Percentiles rank a stretch among this genome's conserved stretches.
These are phyloP conservation scores for Aspergillus costaricaensis DNA, from an alignment of 2,329 filamentous ascomycete genomes.

Conservation along the genomic window DNA sequence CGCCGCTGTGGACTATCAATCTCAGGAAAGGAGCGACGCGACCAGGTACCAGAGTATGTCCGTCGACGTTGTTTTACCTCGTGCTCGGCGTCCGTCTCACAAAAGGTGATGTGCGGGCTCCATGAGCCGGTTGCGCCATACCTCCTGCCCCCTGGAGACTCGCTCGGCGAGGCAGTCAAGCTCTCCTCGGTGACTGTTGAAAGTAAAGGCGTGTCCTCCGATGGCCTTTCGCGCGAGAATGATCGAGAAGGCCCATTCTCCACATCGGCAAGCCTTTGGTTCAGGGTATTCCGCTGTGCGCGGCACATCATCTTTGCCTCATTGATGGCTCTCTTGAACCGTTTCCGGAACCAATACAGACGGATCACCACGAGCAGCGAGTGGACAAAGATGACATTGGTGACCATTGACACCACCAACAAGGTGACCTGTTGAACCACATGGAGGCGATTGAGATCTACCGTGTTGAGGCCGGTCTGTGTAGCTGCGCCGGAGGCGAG, in stretches of 20 bases:
- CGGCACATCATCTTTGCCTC: constrained; percentile 67
- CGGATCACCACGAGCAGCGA: constrained; percentile 84
- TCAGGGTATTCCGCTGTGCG: constrained; percentile 46
- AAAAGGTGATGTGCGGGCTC: constrained; percentile 35
- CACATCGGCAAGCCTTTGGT: constrained; percentile 33
- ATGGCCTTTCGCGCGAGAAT: neutral
- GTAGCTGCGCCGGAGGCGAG: constrained; percentile 80
- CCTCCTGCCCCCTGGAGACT: constrained; percentile 10
- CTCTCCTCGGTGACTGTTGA: neutral
- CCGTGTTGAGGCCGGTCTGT: constrained; percentile 84
- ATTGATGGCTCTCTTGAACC: constrained; percentile 76
- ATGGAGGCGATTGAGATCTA: constrained; percentile 63
- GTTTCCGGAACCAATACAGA: constrained; percentile 94
- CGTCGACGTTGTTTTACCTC: constrained; percentile 16
- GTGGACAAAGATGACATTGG: constrained; percentile 79
- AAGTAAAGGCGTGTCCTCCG: constrained; percentile 12
- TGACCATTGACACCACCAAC: constrained; percentile 69
- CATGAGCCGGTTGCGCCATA: constrained; percentile 12
- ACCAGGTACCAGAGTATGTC: constrained; percentile 19
- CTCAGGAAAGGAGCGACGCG: constrained; percentile 26
- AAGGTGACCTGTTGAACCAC: constrained; percentile 72
- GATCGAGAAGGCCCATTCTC: neutral
- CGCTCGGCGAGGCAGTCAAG: neutral
- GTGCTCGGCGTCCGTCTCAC: constrained; percentile 15
- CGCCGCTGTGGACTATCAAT: constrained; percentile 1